A percentile compares a stretch with the other conserved stretches of the same genome.
Conservation (phyloP, 176 grass and related monocot species). For the Oryza meridionalis region DNA sequence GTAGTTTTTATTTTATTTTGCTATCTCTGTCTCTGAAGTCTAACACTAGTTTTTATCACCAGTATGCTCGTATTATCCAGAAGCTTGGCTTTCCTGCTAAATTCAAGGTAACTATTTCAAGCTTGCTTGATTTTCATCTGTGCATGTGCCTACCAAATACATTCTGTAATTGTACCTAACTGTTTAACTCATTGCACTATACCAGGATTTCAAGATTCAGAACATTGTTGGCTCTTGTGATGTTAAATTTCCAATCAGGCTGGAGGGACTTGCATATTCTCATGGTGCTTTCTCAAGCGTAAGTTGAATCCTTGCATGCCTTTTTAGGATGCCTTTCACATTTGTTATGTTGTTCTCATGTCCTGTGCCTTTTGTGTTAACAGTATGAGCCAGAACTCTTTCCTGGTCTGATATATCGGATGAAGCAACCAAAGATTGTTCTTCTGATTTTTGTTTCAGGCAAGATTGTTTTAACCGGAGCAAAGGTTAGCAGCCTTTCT, state of each 20-base stretch:
- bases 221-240: constrained; percentile 99
- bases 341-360: background rate
- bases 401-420: constrained; percentile 91
- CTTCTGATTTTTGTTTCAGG: constrained; percentile 98
- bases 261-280: constrained; percentile 94
- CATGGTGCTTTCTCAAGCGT: constrained; percentile 98
- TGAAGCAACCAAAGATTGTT: constrained; percentile 97
- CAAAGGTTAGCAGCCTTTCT: constrained; percentile 62
- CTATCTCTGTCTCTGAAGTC: background rate
- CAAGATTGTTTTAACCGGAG: constrained; percentile 95
- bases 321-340: background rate
- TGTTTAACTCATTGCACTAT: background rate
- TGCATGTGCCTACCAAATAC: background rate
- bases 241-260: constrained; percentile 92
- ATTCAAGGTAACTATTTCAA: constrained; percentile 75
- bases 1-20: background rate
- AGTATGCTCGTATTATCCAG: constrained; percentile 99
- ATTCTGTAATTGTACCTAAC: constrained; percentile 15
- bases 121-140: constrained; percentile 12
- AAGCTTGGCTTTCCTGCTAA: constrained; percentile 98
- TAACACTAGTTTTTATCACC: constrained; percentile 44
- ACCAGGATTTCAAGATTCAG: constrained; percentile 94
- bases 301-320: constrained; percentile 44
- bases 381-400: constrained; percentile 97
- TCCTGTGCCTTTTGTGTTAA: constrained; percentile 11